phyloP scores from a whole-genome alignment of 2,329 filamentous ascomycete species.

The Myriangium duriaei region DNA sequence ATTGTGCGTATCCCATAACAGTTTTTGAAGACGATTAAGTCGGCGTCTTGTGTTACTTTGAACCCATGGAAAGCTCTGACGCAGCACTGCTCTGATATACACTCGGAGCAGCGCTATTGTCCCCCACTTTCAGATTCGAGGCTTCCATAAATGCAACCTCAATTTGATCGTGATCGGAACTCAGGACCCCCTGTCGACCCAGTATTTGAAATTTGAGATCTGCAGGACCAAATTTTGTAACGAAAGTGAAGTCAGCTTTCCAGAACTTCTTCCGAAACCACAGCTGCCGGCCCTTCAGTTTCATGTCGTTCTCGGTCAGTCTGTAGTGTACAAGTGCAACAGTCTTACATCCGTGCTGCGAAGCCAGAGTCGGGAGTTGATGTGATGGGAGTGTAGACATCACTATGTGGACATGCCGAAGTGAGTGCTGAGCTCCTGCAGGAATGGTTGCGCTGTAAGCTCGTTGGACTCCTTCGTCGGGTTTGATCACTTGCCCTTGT shows the following conservation, averaged over 20 bases:
- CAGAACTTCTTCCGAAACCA: constrained; percentile 10
- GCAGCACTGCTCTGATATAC: too few species aligned
- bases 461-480: constrained; percentile 3
- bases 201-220: constrained; percentile 10
- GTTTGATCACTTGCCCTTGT: constrained; percentile 6
- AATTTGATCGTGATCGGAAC: constrained; percentile 1
- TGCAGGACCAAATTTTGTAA: constrained; percentile 8
- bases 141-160: neutral
- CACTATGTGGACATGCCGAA: neutral
- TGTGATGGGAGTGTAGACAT: constrained; percentile 5
- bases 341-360: constrained; percentile 6
- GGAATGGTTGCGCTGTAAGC: constrained; percentile 4
- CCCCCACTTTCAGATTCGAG: too few species aligned
- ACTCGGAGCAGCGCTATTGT: too few species aligned
- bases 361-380: constrained; percentile 7
- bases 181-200: constrained; percentile 10
- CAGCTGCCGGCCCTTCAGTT: constrained; percentile 10
- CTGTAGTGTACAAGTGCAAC: constrained; percentile 10
- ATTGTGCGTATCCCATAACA: too few species aligned
- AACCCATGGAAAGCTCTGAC: too few species aligned
- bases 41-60: too few species aligned
- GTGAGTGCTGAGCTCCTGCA: neutral
- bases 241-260: constrained; percentile 10
- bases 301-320: constrained; percentile 12
- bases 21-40: too few species aligned